Conservation (phyloP, 176 grass and related monocot genomes). For the Tillandsia fasciculata region DNA sequence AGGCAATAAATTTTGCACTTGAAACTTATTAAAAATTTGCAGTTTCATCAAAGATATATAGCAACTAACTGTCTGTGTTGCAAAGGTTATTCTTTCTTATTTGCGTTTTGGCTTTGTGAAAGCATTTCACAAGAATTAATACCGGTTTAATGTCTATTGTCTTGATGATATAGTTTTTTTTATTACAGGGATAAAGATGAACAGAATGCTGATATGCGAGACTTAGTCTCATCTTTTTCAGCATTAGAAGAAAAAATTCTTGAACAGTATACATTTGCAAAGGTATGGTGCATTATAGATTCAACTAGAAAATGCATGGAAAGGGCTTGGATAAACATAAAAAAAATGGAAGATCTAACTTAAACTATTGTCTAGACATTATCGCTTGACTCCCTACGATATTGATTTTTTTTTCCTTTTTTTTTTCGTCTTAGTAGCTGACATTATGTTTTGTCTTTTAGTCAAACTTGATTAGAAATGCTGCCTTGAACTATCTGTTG, state of each 20-base stretch:
- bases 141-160: not conserved
- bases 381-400: not conserved
- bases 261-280: constrained; percentile 86
- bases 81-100: not conserved
- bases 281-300: constrained; percentile 34
- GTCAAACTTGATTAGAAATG: constrained; percentile 89
- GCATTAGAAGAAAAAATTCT: constrained; percentile 87
- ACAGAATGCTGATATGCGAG: constrained; percentile 61
- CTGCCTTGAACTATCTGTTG: constrained; percentile 74
- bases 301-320: no score
- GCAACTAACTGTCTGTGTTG: no score
- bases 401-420: not conserved
- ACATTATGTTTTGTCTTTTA: constrained; percentile 32
- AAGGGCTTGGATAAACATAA: no score
- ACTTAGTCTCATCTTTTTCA: constrained; percentile 77
- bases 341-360: no score
- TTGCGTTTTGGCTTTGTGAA: constrained; percentile 14
- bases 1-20: no score
- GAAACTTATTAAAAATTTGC: no score
- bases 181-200: constrained; percentile 72
- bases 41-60: no score
- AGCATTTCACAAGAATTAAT: constrained; percentile 21
- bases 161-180: not conserved
- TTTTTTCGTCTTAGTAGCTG: not conserved
- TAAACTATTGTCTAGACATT: no score